Conservation (phyloP, 2,329 filamentous ascomycete genomes). For the Diplodia intermedia region DNA sequence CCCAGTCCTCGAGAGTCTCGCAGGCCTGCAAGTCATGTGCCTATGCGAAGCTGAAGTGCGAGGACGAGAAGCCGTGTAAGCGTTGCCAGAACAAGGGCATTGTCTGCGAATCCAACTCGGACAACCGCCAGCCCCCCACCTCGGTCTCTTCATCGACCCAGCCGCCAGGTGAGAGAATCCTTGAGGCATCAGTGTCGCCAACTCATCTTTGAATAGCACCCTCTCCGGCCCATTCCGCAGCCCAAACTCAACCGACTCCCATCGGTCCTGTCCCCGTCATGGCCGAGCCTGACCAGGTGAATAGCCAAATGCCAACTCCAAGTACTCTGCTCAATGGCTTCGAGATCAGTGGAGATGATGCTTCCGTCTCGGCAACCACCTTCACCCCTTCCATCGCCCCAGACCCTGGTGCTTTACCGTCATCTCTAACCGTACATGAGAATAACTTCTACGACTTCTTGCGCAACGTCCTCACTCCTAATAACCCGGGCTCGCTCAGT, state of each 20-base stretch:
- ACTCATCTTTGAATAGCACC: not conserved
- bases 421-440: constrained; percentile 15
- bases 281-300: constrained; percentile 20
- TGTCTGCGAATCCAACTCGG: constrained; percentile 45
- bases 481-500: constrained; percentile 16
- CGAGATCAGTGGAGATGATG: constrained; percentile 29
- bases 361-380: constrained; percentile 9
- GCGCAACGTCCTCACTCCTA: constrained; percentile 29
- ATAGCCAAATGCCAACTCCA: constrained; percentile 29
- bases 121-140: constrained; percentile 33
- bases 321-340: constrained; percentile 29
- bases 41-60: constrained; percentile 60
- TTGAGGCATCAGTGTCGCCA: not conserved
- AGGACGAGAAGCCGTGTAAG: constrained; percentile 62
- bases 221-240: not conserved
- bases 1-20: constrained; percentile 47
- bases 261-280: not conserved
- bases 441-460: constrained; percentile 32
- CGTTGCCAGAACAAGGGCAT: constrained; percentile 59
- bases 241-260: not conserved
- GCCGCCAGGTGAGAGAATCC: constrained; percentile 34
- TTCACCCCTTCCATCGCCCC: constrained; percentile 20
- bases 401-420: constrained; percentile 1
- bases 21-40: constrained; percentile 62
- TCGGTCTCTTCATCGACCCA: constrained; percentile 40